Conservation (phyloP, 2,329 filamentous ascomycete genomes). For the Rhinocladiella similis region DNA sequence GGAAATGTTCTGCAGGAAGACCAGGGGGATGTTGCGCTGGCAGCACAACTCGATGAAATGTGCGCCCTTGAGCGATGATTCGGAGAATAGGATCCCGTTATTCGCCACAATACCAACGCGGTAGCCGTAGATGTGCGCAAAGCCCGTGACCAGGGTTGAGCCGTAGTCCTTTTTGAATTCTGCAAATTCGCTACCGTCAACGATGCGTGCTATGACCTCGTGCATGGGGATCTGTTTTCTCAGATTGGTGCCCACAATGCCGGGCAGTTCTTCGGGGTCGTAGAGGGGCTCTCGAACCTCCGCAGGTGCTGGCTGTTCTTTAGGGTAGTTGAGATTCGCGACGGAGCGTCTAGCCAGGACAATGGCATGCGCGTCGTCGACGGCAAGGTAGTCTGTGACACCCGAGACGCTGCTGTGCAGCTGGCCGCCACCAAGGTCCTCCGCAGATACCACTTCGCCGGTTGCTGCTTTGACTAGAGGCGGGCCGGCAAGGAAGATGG, state of each 20-base stretch:
- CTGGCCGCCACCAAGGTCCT: constrained; percentile 85
- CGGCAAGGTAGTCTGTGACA: constrained; percentile 92
- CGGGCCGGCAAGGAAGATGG: constrained; percentile 93
- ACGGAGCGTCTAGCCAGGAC: constrained; percentile 81
- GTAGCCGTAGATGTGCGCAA: constrained; percentile 85
- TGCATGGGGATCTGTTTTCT: constrained; percentile 81
- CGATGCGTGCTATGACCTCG: constrained; percentile 88
- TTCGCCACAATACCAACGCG: constrained; percentile 92
- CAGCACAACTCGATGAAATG: constrained; percentile 96
- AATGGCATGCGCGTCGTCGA: constrained; percentile 89
- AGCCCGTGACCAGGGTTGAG: constrained; percentile 84
- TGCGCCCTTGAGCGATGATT: constrained; percentile 86
- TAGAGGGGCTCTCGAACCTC: constrained; percentile 75
- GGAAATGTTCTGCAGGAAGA: constrained; percentile 95
- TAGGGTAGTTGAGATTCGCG: constrained; percentile 85
- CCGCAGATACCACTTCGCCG: constrained; percentile 84
- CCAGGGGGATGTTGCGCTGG: constrained; percentile 82
- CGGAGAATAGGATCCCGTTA: constrained; percentile 90
- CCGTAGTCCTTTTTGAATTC: constrained; percentile 96
- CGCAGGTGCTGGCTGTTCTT: constrained; percentile 39
- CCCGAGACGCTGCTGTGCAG: constrained; percentile 89
- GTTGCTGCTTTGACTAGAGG: constrained; percentile 95
- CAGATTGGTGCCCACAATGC: constrained; percentile 88
- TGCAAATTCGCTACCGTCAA: constrained; percentile 84
- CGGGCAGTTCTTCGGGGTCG: constrained; percentile 74